Evolutionary conservation across 805 yeast species (phyloP).

Genomic region (Wickerhamomyces chambardii): DNA sequence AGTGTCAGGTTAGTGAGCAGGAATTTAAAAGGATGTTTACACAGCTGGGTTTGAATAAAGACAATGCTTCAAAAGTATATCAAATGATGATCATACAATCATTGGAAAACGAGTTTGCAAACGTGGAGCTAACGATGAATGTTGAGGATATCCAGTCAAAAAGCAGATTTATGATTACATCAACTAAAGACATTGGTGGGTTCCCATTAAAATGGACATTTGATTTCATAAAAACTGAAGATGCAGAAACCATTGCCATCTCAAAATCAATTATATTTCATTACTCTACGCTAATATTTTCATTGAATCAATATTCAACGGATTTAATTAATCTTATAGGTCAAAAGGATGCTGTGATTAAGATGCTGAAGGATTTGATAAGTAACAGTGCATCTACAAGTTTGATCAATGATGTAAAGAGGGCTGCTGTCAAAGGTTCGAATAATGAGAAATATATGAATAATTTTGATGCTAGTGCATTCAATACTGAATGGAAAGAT

Average conservation of each 20-base stretch:
- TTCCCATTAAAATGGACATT: slow-evolving; percentile 13
- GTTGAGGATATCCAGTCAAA: slow-evolving; percentile 4
- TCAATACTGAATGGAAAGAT: slow-evolving; percentile 11
- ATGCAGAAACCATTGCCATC: slow-evolving; percentile 13
- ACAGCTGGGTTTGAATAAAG: slow-evolving; percentile 7
- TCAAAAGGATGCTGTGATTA: slow-evolving; percentile 22
- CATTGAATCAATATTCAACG: slow-evolving; percentile 11
- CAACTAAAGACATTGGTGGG: not conserved
- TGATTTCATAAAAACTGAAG: slow-evolving; percentile 11
- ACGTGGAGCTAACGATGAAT: slow-evolving; percentile 10
- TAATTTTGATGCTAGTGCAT: slow-evolving; percentile 8
- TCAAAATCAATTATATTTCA: slow-evolving; percentile 11
- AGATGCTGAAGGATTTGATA: slow-evolving; percentile 19
- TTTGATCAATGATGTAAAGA: slow-evolving; percentile 10
- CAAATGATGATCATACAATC: not conserved
- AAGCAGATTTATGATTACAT: not conserved
- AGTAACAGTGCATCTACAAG: slow-evolving; percentile 10
- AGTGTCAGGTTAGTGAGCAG: slow-evolving; percentile 9
- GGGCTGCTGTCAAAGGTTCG: slow-evolving; percentile 25
- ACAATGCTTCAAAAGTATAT: not conserved
- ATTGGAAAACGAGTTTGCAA: slow-evolving; percentile 9
- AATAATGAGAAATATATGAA: slow-evolving; percentile 13
- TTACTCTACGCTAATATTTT: slow-evolving; percentile 11
- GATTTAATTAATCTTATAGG: slow-evolving; percentile 12
- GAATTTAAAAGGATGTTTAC: slow-evolving; percentile 8